Base-by-base conservation (phyloP, 2,329 filamentous ascomycete species). In the Colletotrichum euphorbiae region DNA sequence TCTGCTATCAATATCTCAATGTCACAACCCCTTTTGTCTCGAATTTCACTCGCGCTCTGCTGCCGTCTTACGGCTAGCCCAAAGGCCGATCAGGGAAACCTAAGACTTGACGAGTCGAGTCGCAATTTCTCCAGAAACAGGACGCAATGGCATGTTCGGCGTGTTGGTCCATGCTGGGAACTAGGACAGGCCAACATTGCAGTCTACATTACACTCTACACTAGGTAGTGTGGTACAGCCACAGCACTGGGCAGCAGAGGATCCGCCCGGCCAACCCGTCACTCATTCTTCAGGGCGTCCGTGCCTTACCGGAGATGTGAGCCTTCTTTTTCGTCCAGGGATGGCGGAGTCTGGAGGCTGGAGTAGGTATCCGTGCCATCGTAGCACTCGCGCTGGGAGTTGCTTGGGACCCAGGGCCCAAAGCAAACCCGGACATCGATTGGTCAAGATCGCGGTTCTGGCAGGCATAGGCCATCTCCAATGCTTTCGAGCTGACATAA, bases 351-450 rank as follows among this genome's bases (percentile, higher is more conserved):
- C 62, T 65, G 48, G 21, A 52, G 51, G 58, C 62, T 65, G 48
- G 21, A 19, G 38, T 31, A 31, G 52, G 52, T 50, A 67, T 62
- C 64, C 64, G 64, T 67, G 64, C 64, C 61, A 62, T 31, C 50
- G 50, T 24, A 51, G 64, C 43, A 57, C 58, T 48, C n/a, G 55
- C 33, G 45, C 63, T 50, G 24, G 51, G 58, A 56, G 40, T 33
- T 33, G 62, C 31, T 40, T 40, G 6, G 43, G 42, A 31, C 24
- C 43, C 56, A 43, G 36, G 43, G 24, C 13, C 17, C 43, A 59
- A 36, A n/a, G 48, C 43, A 38, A 48, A 46, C 48, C 12, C 13
- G 48, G 19, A 40, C 33, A 19, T 13, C 45, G 17, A 52, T 55
- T 17, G n/a, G 8, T n/a, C 13, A 40, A 66, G 50, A 62, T 62